Base-by-base conservation (phyloP, 2,329 filamentous ascomycete species). In the Alternaria sp. region DNA sequence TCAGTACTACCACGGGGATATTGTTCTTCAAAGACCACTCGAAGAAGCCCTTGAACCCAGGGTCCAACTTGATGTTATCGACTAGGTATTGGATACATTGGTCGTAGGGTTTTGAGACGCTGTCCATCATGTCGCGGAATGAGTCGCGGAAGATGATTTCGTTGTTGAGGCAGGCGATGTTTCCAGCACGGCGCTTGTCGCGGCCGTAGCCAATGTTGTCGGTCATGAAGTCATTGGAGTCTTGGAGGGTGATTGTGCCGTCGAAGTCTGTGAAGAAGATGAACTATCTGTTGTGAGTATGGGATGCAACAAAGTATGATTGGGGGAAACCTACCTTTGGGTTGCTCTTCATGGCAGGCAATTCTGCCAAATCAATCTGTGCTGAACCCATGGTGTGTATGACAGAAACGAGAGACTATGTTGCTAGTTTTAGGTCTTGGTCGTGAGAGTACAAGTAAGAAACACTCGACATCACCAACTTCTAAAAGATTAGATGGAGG, bases 191-290 rank as follows among this genome's bases (percentile, higher is more conserved):
- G 63, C 95, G 92, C 67, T 87, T 85, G 62, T 85, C 87, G 28
- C 79, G 73, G 50, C 95, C 95, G 75, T 89, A 97, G 62, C 95
- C 95, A 61, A 97, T 85, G 79, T 91, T 95, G 82, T 98, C 95
- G 57, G 93, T 97, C 81, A 90, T 82, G 72, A 80, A 88, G 75
- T 90, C 87, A 82, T 90, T 89, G 80, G 84, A 88, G 78, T 90
- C 87, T 72, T 86, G 82, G 56, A 88, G 84, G 48, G 94, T 97
- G 76, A 97, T 94, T 53, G 93, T 98, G 72, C 95, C 95, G 80
- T 99, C 95, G 76, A 98, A 98, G 81, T 99, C 95, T 69, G 93
- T 97, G 83, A 98, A 98, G 86, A 99, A 97, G 83, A 99, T 93
- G 82, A 92, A 91, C 80, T 92, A 31, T 14, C 40, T 11, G 24